Percentiles rank a stretch among this genome's conserved stretches.
Evolutionary conservation across 2,329 filamentous ascomycete species (phyloP).

Genomic region (Colletotrichum sublineola): DNA sequence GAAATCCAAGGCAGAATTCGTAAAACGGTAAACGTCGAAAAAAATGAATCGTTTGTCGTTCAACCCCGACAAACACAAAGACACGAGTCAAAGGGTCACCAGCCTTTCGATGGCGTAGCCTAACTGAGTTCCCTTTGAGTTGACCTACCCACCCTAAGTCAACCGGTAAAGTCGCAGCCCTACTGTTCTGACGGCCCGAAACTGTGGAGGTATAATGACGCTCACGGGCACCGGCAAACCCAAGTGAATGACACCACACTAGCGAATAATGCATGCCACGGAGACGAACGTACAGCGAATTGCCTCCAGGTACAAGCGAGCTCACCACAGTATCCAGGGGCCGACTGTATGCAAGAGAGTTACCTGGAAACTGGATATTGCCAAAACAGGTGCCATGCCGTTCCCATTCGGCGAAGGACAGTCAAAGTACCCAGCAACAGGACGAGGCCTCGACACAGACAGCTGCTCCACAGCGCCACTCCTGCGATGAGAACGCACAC

Average conservation of each 20-base stretch:
- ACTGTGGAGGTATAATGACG: background rate
- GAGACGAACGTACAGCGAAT: background rate
- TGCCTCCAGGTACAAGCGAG: rapidly evolving
- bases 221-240: too few relatives aligned
- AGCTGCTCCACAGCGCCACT: background rate
- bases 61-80: background rate
- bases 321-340: background rate
- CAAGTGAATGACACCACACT: background rate
- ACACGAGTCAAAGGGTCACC: background rate
- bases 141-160: background rate
- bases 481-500: background rate
- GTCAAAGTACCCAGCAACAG: background rate
- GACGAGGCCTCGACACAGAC: background rate
- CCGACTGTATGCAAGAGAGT: too few relatives aligned
- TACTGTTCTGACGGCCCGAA: too few relatives aligned
- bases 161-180: background rate
- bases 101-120: background rate
- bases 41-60: background rate
- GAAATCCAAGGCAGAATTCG: rapidly evolving
- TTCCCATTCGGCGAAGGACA: background rate
- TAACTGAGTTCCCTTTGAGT: background rate
- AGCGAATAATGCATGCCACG: background rate
- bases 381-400: background rate
- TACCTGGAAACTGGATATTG: rapidly evolving
- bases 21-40: background rate